phyloP scores from a whole-genome alignment of 225 moss, liverwort and hornwort genomes.

The Straminergon stramineum region DNA sequence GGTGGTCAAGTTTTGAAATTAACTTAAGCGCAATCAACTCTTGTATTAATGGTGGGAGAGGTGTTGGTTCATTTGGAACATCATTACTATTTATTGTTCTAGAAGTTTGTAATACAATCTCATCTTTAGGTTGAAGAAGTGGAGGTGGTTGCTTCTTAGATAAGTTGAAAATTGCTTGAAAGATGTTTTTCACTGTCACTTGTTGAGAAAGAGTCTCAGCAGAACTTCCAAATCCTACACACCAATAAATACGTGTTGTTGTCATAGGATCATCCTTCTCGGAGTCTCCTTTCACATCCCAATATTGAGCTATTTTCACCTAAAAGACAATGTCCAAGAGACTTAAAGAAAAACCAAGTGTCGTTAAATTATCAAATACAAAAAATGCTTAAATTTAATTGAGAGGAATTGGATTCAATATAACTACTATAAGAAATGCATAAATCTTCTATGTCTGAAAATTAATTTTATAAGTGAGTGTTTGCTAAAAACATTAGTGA shows the following conservation, averaged over 20 bases:
- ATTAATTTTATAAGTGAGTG: neutral
- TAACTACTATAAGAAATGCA: neutral
- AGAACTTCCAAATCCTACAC: constrained; percentile 48
- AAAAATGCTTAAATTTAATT: neutral
- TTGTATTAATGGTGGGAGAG: constrained; percentile 11
- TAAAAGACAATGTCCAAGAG: neutral
- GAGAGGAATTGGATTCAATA: neutral
- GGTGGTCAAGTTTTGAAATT: constrained; percentile 21
- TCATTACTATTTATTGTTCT: neutral
- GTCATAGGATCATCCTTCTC: constrained; percentile 23
- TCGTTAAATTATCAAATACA: no score
- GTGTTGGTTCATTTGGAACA: neutral
- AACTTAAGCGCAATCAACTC: constrained; percentile 23
- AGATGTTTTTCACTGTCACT: constrained; percentile 27
- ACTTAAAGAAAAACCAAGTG: neutral
- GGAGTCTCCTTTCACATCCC: neutral
- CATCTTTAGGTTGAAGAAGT: neutral
- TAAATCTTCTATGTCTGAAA: neutral
- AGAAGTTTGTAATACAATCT: neutral
- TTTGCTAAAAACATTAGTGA: neutral
- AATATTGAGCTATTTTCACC: constrained; percentile 44
- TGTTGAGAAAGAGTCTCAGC: constrained; percentile 27
- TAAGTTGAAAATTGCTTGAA: constrained; percentile 58
- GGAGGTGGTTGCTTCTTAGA: constrained; percentile 9
- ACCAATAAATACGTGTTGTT: constrained; percentile 54